Base-by-base conservation (phyloP, 176 grass and related monocot genomes). In the Canna indica region DNA sequence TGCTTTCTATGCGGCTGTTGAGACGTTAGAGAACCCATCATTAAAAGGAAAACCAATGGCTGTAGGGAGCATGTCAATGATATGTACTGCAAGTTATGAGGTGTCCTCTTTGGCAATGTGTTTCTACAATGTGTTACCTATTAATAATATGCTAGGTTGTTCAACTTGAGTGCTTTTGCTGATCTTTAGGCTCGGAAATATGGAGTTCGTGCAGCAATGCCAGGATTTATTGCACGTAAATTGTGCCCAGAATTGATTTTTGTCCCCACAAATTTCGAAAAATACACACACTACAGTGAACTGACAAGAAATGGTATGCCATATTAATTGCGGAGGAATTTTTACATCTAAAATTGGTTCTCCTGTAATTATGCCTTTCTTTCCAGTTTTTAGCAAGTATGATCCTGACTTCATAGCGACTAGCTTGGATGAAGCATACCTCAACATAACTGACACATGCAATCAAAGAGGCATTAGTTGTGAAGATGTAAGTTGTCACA, bases 11-110 rank as follows among this genome's bases (percentile, higher is more conserved):
- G 88, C 88, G 64, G 77, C 88, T 83, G 93, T 97, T 44, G 86
- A 92, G 75, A 90, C 79, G 80, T 78, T 97, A 76, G 79, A 92
- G 45, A 87, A 97, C 69, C 88, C 93, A 79, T 90, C 81, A 59
- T 74, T 97, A 61, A 91, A 92, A 72, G 88, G 88, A 75, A 97
- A 90, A 61, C 84, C 93, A 5, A 73, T 97, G 84, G 93, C 93
- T 34, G 86, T 97, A 29, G 93, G 93, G 42, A 75, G 86, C 69
- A 85, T 92, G 88, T 92, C 93, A 52, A 97, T 97, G 93, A 97
- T 97, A 79, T 88, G 88, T 78, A 97, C 93, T 66, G 88, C 93
- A 66, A 97, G 79, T 83, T 97, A 97, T 81, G 93, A 97, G 85
- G 93, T 97, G 58, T 64, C 50, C 38, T 83, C 24, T 64, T 0